Base-by-base conservation (phyloP, 108 stramenopile species). In the Skeletonema tropicum region DNA sequence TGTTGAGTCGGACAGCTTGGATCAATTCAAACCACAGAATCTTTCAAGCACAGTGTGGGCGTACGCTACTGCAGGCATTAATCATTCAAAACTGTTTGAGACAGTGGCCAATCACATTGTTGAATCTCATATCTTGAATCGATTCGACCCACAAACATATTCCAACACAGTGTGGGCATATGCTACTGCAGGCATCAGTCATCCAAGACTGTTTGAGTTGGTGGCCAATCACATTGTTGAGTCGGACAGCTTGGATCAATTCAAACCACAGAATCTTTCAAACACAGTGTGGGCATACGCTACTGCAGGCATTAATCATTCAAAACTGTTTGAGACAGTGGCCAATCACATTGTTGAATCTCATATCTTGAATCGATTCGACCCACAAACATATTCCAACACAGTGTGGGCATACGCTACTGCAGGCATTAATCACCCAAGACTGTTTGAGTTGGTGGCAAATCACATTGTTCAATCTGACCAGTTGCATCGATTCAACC, bases 281-380 rank as follows among this genome's bases (percentile, higher is more conserved):
- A n/a, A n/a, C n/a, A n/a, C n/a, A n/a, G 74, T 72, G 13, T 82
- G 80, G 80, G 80, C 74, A 6, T 82, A 70, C 17, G 69, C 69
- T 3, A 52, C 26, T 1, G 36, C 32, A 8, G 52, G 31, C 0
- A 6, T 10, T 12, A 13, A 23, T 30, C 46, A 70, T 31, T 32
- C 58, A 10, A 26, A 3, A 57, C 57, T 70, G 4, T 70, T 70
- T 21, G 17, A 35, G 0, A 36, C 21, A 5, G 1, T 29, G 6
- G 69, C 48, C 0, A 26, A 70, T 35, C 33, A 46, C n/a, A n/a
- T n/a, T n/a, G n/a, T n/a, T n/a, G n/a, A n/a, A n/a, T n/a, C n/a
- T n/a, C n/a, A n/a, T 4, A 57, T 70, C 3, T 59, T 35, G 36
- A 30, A 36, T n/a, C 52, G n/a, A n/a, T n/a, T n/a, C n/a, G n/a